Evolutionary conservation across 768 basidiomycete genomes (phyloP).

Genomic region (Rickenella mellea): DNA sequence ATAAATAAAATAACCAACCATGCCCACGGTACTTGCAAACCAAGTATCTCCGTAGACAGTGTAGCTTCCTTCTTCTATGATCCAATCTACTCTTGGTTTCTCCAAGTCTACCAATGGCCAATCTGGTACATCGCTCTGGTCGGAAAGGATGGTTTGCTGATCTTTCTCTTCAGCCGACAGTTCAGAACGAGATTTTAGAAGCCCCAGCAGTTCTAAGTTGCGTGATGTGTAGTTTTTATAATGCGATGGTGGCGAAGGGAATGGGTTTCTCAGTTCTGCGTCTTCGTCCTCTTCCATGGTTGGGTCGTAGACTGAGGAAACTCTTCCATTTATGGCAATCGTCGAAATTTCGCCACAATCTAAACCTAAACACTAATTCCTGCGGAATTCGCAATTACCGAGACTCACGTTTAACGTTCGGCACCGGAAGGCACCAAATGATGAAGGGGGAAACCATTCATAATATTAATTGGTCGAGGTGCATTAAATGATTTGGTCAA

Average conservation of each 20-base stretch:
- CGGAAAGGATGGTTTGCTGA: conserved; percentile 57
- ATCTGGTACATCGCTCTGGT: conserved; percentile 66
- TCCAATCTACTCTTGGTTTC: conserved; percentile 86
- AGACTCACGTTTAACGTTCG: no score
- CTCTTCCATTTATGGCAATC: no score
- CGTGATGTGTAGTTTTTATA: conserved; percentile 68
- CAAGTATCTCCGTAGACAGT: conserved; percentile 82
- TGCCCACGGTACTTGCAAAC: conserved; percentile 57
- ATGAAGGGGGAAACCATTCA: no score
- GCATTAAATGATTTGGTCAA: no score
- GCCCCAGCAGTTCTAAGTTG: conserved; percentile 59
- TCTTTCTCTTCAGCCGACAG: conserved; percentile 33
- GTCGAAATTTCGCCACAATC: no score
- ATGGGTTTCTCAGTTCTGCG: conserved; percentile 74
- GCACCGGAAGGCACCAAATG: no score
- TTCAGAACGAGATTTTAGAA: conserved; percentile 37
- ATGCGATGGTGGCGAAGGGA: conserved; percentile 83
- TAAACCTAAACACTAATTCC: no score
- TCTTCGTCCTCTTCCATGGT: conserved; percentile 62
- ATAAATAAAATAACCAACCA: neutral
- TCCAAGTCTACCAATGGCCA: conserved; percentile 72
- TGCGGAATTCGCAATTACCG: no score
- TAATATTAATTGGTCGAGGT: no score
- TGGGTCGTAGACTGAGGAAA: neutral
- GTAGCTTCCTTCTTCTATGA: conserved; percentile 76